Base-by-base conservation (phyloP, 2,329 filamentous ascomycete genomes). In the Dactylonectria macrodidyma region DNA sequence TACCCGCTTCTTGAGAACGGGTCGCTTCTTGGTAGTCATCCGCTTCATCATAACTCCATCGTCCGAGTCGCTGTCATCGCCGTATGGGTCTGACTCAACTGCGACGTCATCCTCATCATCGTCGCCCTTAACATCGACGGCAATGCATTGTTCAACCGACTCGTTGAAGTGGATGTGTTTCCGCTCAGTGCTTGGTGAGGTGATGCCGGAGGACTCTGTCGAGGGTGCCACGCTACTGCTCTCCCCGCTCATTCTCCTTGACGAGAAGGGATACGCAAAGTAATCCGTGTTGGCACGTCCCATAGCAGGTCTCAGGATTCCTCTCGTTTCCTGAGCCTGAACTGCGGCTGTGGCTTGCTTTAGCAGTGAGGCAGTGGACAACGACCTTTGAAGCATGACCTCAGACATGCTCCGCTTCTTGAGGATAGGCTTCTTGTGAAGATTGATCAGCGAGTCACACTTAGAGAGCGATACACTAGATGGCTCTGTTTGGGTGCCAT, bases 331-430 rank as follows among this genome's bases (percentile, higher is more conserved):
- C 78, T 97, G 94, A 34, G 95, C 93, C 78, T 95, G 92, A 12
- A 97, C 91, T 22, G 93, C 93, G 22, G 94, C 94, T 1, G 94
- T 93, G 7, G 95, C 95, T 81, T 97, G 94, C 81, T 97, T 95
- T 19, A 98, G 84, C 16, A 98, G 86, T 5, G 95, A 97, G 2
- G 95, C 95, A 1, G 94, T 91, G 1, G 95, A 97, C 8, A 98
- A 81, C 0, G 95, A 98, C 69, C 92, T 89, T 79, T 97, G 95
- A 9, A 98, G 88, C 90, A 98, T 97, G 48, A 97, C 89, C 81
- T 98, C 95, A 0, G 95, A 98, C 87, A 97, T 95, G 81, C 94
- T 97, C 72, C 95, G 90, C 86, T 98, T 98, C 84, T 98, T 98
- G 66, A 99, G 83, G 67, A 98, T 98, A 1, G 95, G 94, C 82